Percentiles rank a stretch among this genome's conserved stretches.
These are phyloP conservation scores for Theobroma cacao DNA, from an alignment of 345 rosid species.

Conservation along the genomic window DNA sequence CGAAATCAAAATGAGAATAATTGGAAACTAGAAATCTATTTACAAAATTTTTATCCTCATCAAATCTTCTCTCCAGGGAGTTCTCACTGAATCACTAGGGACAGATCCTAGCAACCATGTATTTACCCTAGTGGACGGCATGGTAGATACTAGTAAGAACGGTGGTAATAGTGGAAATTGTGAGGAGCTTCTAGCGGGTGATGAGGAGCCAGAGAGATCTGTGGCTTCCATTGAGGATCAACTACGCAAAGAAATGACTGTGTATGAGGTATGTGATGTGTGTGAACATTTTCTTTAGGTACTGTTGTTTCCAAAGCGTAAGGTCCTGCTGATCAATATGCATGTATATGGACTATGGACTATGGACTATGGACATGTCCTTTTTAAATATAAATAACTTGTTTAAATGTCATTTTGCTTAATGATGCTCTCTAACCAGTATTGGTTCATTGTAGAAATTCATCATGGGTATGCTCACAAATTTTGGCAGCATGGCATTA, in stretches of 20 bases:
- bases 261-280: constrained; percentile 66
- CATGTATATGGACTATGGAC: no score
- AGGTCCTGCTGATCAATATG: no score
- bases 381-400: no score
- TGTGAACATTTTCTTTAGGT: constrained; percentile 5
- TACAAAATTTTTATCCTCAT: constrained; percentile 1
- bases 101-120: constrained; percentile 41
- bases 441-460: constrained; percentile 59
- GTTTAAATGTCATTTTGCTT: neutral
- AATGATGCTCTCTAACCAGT: neutral
- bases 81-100: constrained; percentile 67
- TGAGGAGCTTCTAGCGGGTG: constrained; percentile 68
- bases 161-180: constrained; percentile 39
- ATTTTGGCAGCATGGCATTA: constrained; percentile 85
- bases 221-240: constrained; percentile 88
- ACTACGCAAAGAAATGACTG: constrained; percentile 84
- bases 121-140: constrained; percentile 66
- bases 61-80: constrained; percentile 53
- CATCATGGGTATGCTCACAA: constrained; percentile 94
- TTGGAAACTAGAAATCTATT: neutral
- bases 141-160: constrained; percentile 54
- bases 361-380: no score
- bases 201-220: constrained; percentile 77
- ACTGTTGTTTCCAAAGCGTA: no score
- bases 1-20: neutral